Evolutionary conservation across 371 early-diverging fungal genomes (phyloP), one percentile per base, ranked within the genome.

Genomic region (Mortierella sp.): DNA sequence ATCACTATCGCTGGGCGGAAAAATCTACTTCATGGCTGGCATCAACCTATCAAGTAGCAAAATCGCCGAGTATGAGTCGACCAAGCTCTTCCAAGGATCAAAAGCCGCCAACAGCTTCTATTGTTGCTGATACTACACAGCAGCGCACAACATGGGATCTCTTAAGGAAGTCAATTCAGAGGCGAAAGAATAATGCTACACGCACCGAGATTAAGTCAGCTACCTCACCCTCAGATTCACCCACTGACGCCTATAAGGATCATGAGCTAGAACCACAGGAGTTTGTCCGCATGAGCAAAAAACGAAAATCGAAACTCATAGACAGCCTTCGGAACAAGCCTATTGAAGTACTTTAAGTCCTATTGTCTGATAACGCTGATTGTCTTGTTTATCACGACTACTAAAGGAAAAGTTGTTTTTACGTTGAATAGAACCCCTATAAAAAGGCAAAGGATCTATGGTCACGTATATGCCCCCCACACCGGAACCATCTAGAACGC

Each of bases 371-470:
- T 53, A n/a, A n/a, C n/a, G n/a, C n/a, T n/a, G n/a, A n/a, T n/a
- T n/a, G n/a, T n/a, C n/a, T n/a, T n/a, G n/a, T n/a, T n/a, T n/a
- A n/a, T n/a, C n/a, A n/a, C n/a, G n/a, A n/a, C n/a, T n/a, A n/a
- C n/a, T n/a, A n/a, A n/a, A n/a, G n/a, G n/a, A n/a, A n/a, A n/a
- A n/a, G n/a, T 61, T 61, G 22, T 19, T 22, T 32, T 61, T 32
- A 43, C 28, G 40, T 10, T 31, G 28, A 15, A 37, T 61, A 76
- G 77, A 76, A 72, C 19, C 77, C 77, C 8, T 64, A 76, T 61
- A 76, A 76, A 40, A 76, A 68, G 37, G 77, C 77, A 45, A 71
- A 71, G 28, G 68, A 76, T n/a, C 51, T 76, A 15, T 76, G 77
- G 77, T 37, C 34, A 3, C 55, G 72, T 5, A 64, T 76, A n/a